Evolutionary conservation across 495 filamentous ascomycete species (phyloP), one percentile per base, ranked within the genome.

Genomic region (Evansstolkia leycettana): DNA sequence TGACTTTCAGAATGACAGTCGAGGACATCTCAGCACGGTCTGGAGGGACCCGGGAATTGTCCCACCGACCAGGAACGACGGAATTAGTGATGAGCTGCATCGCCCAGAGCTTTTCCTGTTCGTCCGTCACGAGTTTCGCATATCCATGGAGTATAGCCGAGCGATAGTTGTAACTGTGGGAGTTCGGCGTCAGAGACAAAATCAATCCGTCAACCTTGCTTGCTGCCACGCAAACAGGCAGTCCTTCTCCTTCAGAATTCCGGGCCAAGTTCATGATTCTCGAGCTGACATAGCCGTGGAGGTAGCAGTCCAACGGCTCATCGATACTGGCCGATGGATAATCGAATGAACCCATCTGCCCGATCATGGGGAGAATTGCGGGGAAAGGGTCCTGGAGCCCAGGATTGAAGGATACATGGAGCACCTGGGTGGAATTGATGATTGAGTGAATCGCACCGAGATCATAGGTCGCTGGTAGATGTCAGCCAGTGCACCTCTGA

Each of bases 141-240:
- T 76, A 72, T 4, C 88, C 87, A 49, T 87, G 83, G 17, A 92
- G 65, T 11, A 83, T 58, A 5, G 82, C 86, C 28, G 78, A 84
- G 47, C 85, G 84, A 62, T 90, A 94, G 63, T 94, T 94, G 65
- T 83, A 88, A 52, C 70, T 82, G 63, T 93, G 84, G 14, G 67
- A 64, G 58, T 80, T 79, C 17, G 88, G 84, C 0, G 84, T 80
- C 52, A 89, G 69, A 6, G 81, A 69, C 11, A 92, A 67, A 23
- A 89, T 73, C 8, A 88, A 56, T 14, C 84, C 84, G 59, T 88
- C 83, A 10, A 87, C 56, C 39, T 68, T 70, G 38, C 66, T 89
- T 7, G 73, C 80, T 44, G 66, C 79, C 23, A 78, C 72, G 59
- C 61, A 86, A 46, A 73, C 68, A 1, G 72, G 74, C 17, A 83